Percentiles rank a stretch among this genome's conserved stretches.
Evolutionary conservation across 108 stramenopile genomes (phyloP).

Genomic region (Pseudonitzschia multiseries): DNA sequence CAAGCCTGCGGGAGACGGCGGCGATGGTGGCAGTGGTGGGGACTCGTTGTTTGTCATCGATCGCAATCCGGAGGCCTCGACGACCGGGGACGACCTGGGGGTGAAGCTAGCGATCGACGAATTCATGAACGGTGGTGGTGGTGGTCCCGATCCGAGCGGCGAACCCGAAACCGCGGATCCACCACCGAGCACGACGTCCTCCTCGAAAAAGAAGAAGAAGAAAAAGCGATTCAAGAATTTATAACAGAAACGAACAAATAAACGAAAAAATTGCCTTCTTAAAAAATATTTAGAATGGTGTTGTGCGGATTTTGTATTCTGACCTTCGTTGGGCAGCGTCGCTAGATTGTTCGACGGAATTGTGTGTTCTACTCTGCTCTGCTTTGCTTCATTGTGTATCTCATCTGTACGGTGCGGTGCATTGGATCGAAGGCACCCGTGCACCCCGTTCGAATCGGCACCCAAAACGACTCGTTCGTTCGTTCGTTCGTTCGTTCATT

Average conservation of each 20-base stretch:
- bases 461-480: too few species aligned
- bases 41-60: slow-evolving; percentile 19
- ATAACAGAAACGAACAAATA: not conserved
- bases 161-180: not conserved
- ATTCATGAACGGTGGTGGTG: slow-evolving; percentile 14
- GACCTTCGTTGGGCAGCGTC: too few species aligned
- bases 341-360: too few species aligned
- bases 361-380: too few species aligned
- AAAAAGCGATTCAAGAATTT: slow-evolving; percentile 39
- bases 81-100: slow-evolving; percentile 11
- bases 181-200: not conserved
- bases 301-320: not conserved
- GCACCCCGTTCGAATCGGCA: too few species aligned
- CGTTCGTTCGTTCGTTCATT: not conserved
- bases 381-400: too few species aligned
- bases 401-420: too few species aligned
- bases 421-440: too few species aligned
- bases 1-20: not conserved
- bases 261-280: not conserved
- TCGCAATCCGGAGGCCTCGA: not conserved
- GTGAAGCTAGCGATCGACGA: slow-evolving; percentile 40
- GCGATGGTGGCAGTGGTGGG: not conserved
- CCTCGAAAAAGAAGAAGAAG: slow-evolving; percentile 27
- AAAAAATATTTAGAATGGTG: too few species aligned
- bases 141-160: not conserved